Conservation (phyloP, 78 protist genomes). For the Protostelium mycophagum region DNA sequence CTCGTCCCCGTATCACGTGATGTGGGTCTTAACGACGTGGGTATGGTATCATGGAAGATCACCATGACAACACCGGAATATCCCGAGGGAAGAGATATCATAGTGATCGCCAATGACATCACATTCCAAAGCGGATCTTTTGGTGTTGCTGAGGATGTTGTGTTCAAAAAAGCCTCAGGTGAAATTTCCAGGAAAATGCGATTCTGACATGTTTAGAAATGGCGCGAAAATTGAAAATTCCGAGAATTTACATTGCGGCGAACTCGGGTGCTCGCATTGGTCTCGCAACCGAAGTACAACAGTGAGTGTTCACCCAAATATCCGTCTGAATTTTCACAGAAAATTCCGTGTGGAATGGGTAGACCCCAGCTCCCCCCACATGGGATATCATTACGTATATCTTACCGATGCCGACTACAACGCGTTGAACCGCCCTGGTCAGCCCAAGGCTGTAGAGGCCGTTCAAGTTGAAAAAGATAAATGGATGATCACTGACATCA, state of each 20-base stretch:
- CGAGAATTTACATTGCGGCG: conserved; percentile 90
- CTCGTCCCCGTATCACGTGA: neutral
- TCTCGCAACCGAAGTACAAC: conserved; percentile 88
- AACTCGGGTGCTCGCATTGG: conserved; percentile 98
- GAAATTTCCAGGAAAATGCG: conserved; percentile 26
- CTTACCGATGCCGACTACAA: conserved; percentile 74
- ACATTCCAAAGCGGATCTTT: conserved; percentile 91
- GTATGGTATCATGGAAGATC: conserved; percentile 91
- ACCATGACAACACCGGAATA: conserved; percentile 84
- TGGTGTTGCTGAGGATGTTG: conserved; percentile 73
- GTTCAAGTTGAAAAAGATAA: conserved; percentile 36
- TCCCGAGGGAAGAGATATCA: conserved; percentile 82
- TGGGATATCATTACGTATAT: conserved; percentile 86
- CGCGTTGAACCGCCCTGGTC: neutral
- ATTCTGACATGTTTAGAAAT: conserved; percentile 6
- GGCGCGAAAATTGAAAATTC: conserved; percentile 82
- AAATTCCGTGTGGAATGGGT: conserved; percentile 77
- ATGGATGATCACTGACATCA: conserved; percentile 62
- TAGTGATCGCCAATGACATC: conserved; percentile 95
- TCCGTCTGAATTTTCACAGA: conserved; percentile 63
- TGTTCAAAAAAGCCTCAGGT: conserved; percentile 64
- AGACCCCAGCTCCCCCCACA: conserved; percentile 33
- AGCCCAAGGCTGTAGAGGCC: conserved; percentile 12
- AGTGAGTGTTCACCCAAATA: neutral
- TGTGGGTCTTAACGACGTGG: conserved; percentile 60